Base-by-base conservation (phyloP, 2,329 filamentous ascomycete genomes). In the Lojkania enalia region DNA sequence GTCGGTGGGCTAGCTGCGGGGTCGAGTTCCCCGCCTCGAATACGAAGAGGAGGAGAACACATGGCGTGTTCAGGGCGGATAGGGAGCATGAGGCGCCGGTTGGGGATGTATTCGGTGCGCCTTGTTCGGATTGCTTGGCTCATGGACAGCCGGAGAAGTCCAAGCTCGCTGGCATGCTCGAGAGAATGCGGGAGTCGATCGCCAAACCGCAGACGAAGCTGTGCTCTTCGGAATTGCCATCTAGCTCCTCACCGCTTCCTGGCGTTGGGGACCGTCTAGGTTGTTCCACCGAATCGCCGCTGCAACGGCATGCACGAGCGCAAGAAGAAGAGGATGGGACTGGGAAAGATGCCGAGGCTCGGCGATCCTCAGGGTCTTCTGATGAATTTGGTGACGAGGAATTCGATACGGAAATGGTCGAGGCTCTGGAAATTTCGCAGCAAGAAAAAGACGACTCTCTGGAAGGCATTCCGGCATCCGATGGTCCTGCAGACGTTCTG, bases 1-100 rank as follows among this genome's bases (percentile, higher is more conserved):
- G 75, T 37, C 61, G 76, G 49, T 78, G 75, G 75, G 72, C 73
- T 19, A 78, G 76, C 55, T 77, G 75, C 42, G 75, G 75, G 9
- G 66, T 74, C 7, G 74, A 77, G 44, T 78, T 74, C 60, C 75
- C 75, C 6, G 58, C 63, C 11, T 71, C 70, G 6, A 62, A 52
- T 49, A 61, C 58, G 55, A 78, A 77, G 59, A 66, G 67, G 39
- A 59, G 71, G 42, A 69, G 66, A 41, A 70, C 62, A 2, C 63
- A 54, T 30, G 63, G 66, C 5, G 53, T 58, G 3, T 66, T 71
- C 21, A 55, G 67, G 31, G 54, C 55, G 37, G n/a, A n/a, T n/a
- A 55, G 67, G 31, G 49, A 69, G 21, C 48, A 63, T 48, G 54
- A 58, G 3, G 23, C 39, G 16, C 5, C 5, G 3, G 21, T 47